Evolutionary conservation across 352 stramenopile genomes (phyloP), one percentile per base, ranked within the genome.

Genomic region (Pythium vanterpoolii): DNA sequence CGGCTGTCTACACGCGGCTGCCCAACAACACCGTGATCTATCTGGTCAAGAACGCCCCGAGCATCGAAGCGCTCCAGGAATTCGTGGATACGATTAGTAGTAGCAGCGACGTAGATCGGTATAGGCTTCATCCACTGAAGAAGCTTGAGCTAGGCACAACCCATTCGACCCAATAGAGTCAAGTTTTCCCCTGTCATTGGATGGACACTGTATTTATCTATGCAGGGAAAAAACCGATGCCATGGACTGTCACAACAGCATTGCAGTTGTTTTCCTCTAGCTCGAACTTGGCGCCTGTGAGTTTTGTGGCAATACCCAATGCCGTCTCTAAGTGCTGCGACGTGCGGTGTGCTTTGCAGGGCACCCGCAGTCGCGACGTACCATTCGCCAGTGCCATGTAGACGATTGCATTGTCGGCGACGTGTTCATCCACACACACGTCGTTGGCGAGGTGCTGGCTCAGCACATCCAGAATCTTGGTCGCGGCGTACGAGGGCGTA

Each of bases 321-420:
- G 78, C 78, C 0, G 78, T 88, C 52, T 88, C 76, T 6, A 88
- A 58, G 26, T 88, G 78, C 34, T 80, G 54, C 11, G 78, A 88
- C 9, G 70, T 67, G 19, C 74, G 73, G 10, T 74, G 62, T 0
- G 64, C 60, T 33, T 78, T 79, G 9, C 61, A 56, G 0, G 78
- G 76, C 18, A 91, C 73, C 10, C 79, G 77, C 33, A 91, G 44
- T 0, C 68, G 59, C 28, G 82, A 92, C 0, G 68, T 73, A 1
- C 79, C 82, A 11, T 39, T 34, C 1, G 82, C 77, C 19, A 92
- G 67, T 11, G 76, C 74, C 79, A 92, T 89, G 51, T 77, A 89
- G 30, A 90, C 75, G 21, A 90, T 66, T 1, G 63, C 58, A 40
- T 92, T 90, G 65, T 92, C 82, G 0, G 82, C 79, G 1, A 92